phyloP scores from a whole-genome alignment of 2,329 filamentous ascomycete genomes.

The Bipolaris oryzae region DNA sequence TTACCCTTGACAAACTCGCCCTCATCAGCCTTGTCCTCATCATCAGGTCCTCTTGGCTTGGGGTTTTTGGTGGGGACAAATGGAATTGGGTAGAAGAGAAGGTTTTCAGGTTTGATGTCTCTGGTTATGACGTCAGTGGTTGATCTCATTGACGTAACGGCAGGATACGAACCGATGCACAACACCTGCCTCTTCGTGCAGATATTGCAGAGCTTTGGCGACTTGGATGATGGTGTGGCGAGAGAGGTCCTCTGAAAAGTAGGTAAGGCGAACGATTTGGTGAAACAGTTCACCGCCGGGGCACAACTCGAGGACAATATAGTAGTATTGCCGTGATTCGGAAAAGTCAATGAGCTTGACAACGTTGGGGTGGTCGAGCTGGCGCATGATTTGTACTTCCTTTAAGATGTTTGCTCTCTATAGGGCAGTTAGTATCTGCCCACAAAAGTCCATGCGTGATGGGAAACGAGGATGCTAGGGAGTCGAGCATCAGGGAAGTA shows the following conservation, averaged over 20 bases:
- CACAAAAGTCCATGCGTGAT: conserved; percentile 27
- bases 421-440: conserved; percentile 50
- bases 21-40: conserved; percentile 97
- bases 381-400: conserved; percentile 98
- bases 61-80: conserved; percentile 80
- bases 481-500: conserved; percentile 35
- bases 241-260: conserved; percentile 95
- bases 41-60: conserved; percentile 81
- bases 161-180: conserved; percentile 81
- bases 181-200: conserved; percentile 93
- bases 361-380: conserved; percentile 94
- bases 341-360: conserved; percentile 92
- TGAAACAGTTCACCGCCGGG: conserved; percentile 97
- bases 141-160: conserved; percentile 5
- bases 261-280: conserved; percentile 96
- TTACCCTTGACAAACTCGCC: conserved; percentile 85
- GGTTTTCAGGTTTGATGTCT: conserved; percentile 98
- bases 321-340: conserved; percentile 94
- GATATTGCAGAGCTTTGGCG: conserved; percentile 88
- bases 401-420: conserved; percentile 97
- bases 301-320: conserved; percentile 93
- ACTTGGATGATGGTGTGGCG: conserved; percentile 95
- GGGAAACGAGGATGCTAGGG: conserved; percentile 35
- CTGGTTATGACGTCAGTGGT: conserved; percentile 59
- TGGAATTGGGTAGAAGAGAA: conserved; percentile 87